Conservation (phyloP, 345 rosid species). For the Raphanus sativus region DNA sequence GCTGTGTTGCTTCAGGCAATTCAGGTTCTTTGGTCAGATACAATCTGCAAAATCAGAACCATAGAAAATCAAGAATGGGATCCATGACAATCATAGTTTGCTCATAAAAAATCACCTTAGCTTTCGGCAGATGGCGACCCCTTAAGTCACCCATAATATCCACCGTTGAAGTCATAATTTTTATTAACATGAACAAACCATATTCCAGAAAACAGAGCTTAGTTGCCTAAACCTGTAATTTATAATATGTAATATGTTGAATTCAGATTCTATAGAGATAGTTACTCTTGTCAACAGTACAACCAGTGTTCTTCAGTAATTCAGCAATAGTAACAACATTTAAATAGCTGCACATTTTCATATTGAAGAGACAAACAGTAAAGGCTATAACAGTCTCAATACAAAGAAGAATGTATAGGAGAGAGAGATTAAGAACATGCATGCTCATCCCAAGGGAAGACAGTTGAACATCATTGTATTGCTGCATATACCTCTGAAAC, state of each 20-base stretch:
- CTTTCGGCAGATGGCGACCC: slow-evolving; percentile 75
- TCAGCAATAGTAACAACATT: neutral
- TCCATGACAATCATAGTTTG: neutral
- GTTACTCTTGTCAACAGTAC: slow-evolving; percentile 5
- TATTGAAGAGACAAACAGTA: neutral
- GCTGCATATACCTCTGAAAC: neutral
- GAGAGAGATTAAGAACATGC: neutral
- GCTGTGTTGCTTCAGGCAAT: too few relatives aligned
- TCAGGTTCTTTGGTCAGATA: too few relatives aligned
- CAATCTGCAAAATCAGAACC: too few relatives aligned
- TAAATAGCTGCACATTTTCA: neutral
- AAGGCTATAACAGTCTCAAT: neutral
- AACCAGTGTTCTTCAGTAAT: neutral
- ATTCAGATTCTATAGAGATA: neutral
- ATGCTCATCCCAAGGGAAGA: neutral
- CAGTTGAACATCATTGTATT: too few relatives aligned
- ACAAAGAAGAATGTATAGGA: neutral
- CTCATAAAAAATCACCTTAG: slow-evolving; percentile 50
- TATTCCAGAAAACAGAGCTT: neutral
- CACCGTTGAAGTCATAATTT: slow-evolving; percentile 75
- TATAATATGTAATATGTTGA: neutral
- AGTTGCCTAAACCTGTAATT: neutral
- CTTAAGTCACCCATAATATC: slow-evolving; percentile 19
- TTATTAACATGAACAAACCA: slow-evolving; percentile 32
- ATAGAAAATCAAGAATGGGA: too few relatives aligned